Percentiles rank a stretch among this genome's conserved stretches.
These are phyloP conservation scores for Lasiodiplodia gonubiensis DNA, from an alignment of 2,329 filamentous ascomycete genomes.

Conservation along the genomic window DNA sequence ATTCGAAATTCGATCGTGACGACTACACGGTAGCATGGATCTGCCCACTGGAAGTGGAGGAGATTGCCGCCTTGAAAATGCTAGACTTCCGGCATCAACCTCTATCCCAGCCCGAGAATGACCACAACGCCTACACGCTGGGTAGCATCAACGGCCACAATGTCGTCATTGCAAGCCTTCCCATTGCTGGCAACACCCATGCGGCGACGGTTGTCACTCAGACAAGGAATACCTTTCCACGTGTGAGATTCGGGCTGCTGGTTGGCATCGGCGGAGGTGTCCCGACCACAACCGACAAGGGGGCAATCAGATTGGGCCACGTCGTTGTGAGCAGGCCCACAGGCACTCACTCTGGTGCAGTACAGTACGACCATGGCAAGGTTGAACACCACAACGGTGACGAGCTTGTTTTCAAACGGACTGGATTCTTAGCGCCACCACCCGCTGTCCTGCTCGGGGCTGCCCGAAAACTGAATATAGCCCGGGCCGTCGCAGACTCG, in stretches of 20 bases:
- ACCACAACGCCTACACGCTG: neutral
- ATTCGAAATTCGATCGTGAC: neutral
- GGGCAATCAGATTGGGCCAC: slow-evolving; percentile 36
- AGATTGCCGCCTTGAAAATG: neutral
- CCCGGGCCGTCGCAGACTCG: neutral
- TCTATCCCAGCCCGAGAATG: neutral
- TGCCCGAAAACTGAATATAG: neutral
- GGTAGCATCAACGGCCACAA: slow-evolving; percentile 1
- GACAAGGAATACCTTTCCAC: slow-evolving; percentile 29
- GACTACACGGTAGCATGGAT: neutral
- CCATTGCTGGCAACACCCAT: neutral
- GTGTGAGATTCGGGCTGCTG: slow-evolving; percentile 33
- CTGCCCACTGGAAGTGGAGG: neutral
- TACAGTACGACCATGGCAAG: slow-evolving; percentile 37
- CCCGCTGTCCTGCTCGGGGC: slow-evolving; percentile 27
- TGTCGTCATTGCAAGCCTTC: neutral
- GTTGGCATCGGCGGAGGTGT: slow-evolving; percentile 37
- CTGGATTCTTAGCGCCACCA: slow-evolving; percentile 31
- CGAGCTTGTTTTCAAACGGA: neutral
- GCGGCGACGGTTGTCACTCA: neutral
- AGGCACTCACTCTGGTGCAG: slow-evolving; percentile 32
- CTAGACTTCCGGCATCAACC: neutral
- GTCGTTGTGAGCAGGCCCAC: slow-evolving; percentile 36
- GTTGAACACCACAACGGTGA: neutral
- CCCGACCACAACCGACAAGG: slow-evolving; percentile 22